phyloP scores from a whole-genome alignment of 805 yeast genomes.

The Candida ascalaphidarum region DNA sequence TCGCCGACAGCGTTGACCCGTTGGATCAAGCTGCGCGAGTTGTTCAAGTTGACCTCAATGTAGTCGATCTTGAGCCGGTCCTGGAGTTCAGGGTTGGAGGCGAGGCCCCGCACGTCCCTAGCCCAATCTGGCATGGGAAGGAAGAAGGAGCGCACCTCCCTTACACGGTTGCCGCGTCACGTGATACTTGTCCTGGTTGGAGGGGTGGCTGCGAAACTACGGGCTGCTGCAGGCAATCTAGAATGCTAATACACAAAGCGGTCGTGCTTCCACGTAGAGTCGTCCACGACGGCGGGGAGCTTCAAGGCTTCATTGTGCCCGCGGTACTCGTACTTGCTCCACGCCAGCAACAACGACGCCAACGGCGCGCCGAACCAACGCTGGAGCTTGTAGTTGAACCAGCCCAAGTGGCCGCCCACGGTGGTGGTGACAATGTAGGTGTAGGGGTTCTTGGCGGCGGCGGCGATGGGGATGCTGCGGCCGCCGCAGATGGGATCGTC shows the following conservation, averaged over 20 bases:
- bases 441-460: conserved; percentile 48
- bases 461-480: conserved; percentile 42
- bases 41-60: conserved; percentile 28
- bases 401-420: conserved; percentile 66
- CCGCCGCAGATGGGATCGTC: conserved; percentile 65
- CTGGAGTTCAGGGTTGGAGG: conserved; percentile 21
- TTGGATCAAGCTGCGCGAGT: conserved; percentile 24
- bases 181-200: too few species aligned
- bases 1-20: conserved; percentile 8
- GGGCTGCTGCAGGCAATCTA: too few species aligned
- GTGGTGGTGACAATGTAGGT: conserved; percentile 49
- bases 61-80: conserved; percentile 27
- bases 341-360: conserved; percentile 22
- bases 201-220: too few species aligned
- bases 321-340: conserved; percentile 20
- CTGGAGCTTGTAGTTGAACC: conserved; percentile 24
- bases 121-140: too few species aligned
- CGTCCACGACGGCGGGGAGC: too few species aligned
- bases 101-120: conserved; percentile 20
- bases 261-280: conserved; percentile 1
- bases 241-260: background rate
- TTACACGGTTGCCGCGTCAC: too few species aligned
- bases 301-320: too few species aligned
- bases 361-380: conserved; percentile 35
- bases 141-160: too few species aligned